Percentiles rank a stretch among this genome's conserved stretches.
phyloP scores from a whole-genome alignment of 805 yeast species.

The Cyberlindnera euphorbiae region DNA sequence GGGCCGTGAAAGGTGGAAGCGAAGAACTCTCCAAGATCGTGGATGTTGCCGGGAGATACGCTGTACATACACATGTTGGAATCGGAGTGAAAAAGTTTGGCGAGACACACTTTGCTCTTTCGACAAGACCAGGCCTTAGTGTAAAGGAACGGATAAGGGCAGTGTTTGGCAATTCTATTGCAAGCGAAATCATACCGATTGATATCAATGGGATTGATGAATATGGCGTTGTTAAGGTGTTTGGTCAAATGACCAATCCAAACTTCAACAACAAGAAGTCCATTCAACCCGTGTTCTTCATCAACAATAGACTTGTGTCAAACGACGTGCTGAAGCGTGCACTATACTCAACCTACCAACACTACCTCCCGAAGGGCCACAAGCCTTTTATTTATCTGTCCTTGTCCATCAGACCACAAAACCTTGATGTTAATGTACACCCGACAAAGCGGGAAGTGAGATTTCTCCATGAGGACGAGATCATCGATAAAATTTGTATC shows the following conservation, averaged over 20 bases:
- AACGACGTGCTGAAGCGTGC: slow-evolving; percentile 80
- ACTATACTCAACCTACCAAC: slow-evolving; percentile 37
- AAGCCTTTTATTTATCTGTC: slow-evolving; percentile 75
- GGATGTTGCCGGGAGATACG: slow-evolving; percentile 80
- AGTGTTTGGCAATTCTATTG: slow-evolving; percentile 66
- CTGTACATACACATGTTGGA: slow-evolving; percentile 69
- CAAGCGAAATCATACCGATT: slow-evolving; percentile 56
- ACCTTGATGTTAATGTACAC: slow-evolving; percentile 90
- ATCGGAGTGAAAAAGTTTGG: slow-evolving; percentile 79
- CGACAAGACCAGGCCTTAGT: slow-evolving; percentile 46
- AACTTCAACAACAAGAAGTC: slow-evolving; percentile 66
- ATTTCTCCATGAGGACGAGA: slow-evolving; percentile 82
- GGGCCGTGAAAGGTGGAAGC: slow-evolving; percentile 56
- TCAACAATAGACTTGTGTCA: slow-evolving; percentile 75
- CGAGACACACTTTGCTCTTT: slow-evolving; percentile 62
- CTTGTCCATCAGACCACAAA: slow-evolving; percentile 58
- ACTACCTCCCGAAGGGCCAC: slow-evolving; percentile 70
- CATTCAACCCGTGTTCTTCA: slow-evolving; percentile 70
- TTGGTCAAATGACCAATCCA: slow-evolving; percentile 66
- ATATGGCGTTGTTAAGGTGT: slow-evolving; percentile 47
- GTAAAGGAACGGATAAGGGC: slow-evolving; percentile 66
- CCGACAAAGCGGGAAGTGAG: slow-evolving; percentile 94
- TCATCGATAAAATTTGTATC: slow-evolving; percentile 54
- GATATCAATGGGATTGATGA: slow-evolving; percentile 28
- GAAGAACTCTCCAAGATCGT: slow-evolving; percentile 77